Percentiles rank a stretch among this genome's conserved stretches.
Conservation (phyloP, 164 flowering plant genomes). For the Tetrastigma voinierianum region DNA sequence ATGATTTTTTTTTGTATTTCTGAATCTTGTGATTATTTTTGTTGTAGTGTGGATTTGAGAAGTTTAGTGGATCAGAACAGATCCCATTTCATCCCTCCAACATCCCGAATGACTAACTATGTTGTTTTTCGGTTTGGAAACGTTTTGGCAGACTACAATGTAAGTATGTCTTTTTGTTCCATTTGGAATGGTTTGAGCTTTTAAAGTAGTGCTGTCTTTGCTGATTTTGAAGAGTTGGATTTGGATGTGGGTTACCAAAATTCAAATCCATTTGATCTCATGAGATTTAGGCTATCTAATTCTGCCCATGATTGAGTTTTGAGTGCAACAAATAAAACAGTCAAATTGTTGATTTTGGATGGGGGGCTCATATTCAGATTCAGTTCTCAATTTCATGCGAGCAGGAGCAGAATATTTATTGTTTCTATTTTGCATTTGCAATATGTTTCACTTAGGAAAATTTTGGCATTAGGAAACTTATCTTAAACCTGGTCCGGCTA, state of each 20-base stretch:
- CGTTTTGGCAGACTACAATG: conserved; percentile 28
- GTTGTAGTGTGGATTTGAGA: conserved; percentile 80
- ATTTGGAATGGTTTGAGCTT: neutral
- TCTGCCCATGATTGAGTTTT: neutral
- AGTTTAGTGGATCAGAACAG: conserved; percentile 71
- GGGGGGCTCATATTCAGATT: too few species aligned
- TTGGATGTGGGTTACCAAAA: too few species aligned
- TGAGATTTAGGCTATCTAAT: too few species aligned
- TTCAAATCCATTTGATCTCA: too few species aligned
- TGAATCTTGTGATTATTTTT: conserved; percentile 1
- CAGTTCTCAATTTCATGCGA: too few species aligned
- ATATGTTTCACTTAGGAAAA: neutral
- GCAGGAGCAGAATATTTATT: neutral
- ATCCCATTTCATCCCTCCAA: conserved; percentile 65
- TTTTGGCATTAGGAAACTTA: too few species aligned
- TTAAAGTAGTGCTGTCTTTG: too few species aligned
- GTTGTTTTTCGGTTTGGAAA: conserved; percentile 67
- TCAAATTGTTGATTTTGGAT: too few species aligned
- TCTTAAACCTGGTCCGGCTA: too few species aligned
- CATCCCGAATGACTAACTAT: conserved; percentile 84
- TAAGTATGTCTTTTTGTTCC: conserved; percentile 23
- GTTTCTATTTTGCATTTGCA: neutral
- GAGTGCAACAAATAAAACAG: too few species aligned
- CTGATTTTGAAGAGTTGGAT: too few species aligned
- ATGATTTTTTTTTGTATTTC: neutral